Evolutionary conservation across 164 flowering plant species (phyloP).

Genomic region (Sedum album): DNA sequence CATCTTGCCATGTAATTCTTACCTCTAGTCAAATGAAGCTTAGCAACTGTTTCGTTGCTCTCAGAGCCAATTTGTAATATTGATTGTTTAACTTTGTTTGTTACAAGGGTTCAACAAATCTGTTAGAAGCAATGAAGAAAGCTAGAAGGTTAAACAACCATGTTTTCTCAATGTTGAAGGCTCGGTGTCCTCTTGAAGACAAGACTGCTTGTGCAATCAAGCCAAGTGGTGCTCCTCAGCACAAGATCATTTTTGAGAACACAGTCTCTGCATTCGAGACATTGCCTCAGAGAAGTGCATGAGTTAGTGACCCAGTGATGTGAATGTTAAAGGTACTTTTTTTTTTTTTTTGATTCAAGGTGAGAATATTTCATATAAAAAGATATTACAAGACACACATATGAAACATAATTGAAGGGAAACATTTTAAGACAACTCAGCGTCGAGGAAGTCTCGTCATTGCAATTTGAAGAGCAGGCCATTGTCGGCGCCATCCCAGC

Average conservation of each 20-base stretch:
- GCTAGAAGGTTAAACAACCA: constrained; percentile 90
- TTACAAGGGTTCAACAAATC: constrained; percentile 56
- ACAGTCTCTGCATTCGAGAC: constrained; percentile 97
- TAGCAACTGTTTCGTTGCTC: not conserved
- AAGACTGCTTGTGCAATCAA: constrained; percentile 93
- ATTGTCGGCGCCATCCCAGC: too few relatives aligned
- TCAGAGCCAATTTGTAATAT: not conserved
- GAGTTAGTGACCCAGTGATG: not conserved
- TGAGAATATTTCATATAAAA: too few relatives aligned
- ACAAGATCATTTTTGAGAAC: constrained; percentile 76
- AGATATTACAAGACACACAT: too few relatives aligned
- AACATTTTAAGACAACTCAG: too few relatives aligned
- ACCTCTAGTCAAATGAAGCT: not conserved
- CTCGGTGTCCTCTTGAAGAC: constrained; percentile 95
- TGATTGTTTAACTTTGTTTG: not conserved
- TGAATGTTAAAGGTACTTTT: not conserved
- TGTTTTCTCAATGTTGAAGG: constrained; percentile 90
- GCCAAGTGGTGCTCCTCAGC: constrained; percentile 96
- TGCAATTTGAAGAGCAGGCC: too few relatives aligned
- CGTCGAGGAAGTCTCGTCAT: too few relatives aligned
- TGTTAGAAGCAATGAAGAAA: constrained; percentile 89
- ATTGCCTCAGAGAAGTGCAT: constrained; percentile 73
- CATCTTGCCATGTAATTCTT: not conserved
- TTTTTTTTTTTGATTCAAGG: too few relatives aligned
- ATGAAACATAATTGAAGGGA: too few relatives aligned